Evolutionary conservation across 768 basidiomycete species (phyloP), one percentile per base, ranked within the genome.

Genomic region (Amanita pallidorosea): DNA sequence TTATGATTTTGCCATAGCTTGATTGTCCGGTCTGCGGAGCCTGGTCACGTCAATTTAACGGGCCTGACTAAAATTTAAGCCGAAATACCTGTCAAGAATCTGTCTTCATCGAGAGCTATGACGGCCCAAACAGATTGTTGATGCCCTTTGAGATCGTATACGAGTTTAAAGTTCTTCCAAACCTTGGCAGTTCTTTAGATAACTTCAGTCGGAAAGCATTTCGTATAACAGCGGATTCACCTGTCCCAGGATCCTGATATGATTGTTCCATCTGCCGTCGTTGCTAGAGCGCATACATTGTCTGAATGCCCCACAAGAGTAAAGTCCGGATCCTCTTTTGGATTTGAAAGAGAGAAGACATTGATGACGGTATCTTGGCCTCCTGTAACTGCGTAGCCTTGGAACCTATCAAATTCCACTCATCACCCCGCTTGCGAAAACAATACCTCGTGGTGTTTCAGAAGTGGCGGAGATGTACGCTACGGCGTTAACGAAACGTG

Each of bases 181-280:
- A 99, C 85, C 67, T 91, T 90, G 33, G 92, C 95, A 1, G 95
- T 91, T 63, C 94, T 97, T 60, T 27, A 52, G 47, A 36, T 36
- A 15, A 44, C 27, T 9, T 47, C 18, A 42, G 34, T 22, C 18
- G 25, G 11, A 29, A 37, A n/a, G 34, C 38, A 33, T 54, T 45
- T 15, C 36, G 20, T 44, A 17, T 25, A 17, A 38, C 40, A 43
- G 51, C 47, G 49, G 34, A 46, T 79, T 66, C 59, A 95, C 95
- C 77, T 87, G 69, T 98, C 96, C 96, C 96, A 99, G 38, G 91
- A 95, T 17, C 96, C 96, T 7, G 90, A 94, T 52, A 96, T 81
- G 54, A 98, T 83, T 45, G 78, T 73, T 13, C 90, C 89, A 44
- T 75, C 74, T 7, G 76, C 66, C 8, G 79, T 78, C 4, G 81